Conservation (phyloP, 2,329 filamentous ascomycete species). For the Fusarium pseudograminearum region DNA sequence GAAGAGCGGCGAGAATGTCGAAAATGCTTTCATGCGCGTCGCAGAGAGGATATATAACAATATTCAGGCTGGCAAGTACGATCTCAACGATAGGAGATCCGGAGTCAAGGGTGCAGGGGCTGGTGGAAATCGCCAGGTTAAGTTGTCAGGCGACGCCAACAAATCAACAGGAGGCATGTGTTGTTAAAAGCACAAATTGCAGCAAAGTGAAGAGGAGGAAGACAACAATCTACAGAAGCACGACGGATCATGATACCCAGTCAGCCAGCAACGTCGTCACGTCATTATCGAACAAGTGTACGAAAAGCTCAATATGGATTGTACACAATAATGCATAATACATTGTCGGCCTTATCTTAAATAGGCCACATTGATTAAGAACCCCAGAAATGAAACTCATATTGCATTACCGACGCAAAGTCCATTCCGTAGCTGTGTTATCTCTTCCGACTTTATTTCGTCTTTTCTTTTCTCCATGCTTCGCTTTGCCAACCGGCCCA, state of each 20-base stretch:
- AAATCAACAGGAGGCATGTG: constrained; percentile 60
- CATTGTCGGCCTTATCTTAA: constrained; percentile 36
- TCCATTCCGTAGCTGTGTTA: constrained; percentile 39
- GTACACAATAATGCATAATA: constrained; percentile 53
- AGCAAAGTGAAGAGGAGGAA: constrained; percentile 22
- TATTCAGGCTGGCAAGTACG: constrained; percentile 94
- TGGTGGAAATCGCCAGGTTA: constrained; percentile 60
- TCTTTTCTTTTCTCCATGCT: constrained; percentile 36
- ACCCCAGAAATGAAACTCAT: constrained; percentile 42
- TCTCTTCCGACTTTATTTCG: constrained; percentile 41
- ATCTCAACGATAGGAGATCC: constrained; percentile 90
- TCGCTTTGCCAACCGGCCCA: constrained; percentile 42
- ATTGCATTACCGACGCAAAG: constrained; percentile 49
- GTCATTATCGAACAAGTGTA: constrained; percentile 45
- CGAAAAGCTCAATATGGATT: constrained; percentile 46
- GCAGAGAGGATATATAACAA: constrained; percentile 97
- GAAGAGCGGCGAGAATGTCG: constrained; percentile 94
- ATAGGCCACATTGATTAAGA: constrained; percentile 36
- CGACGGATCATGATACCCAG: constrained; percentile 51
- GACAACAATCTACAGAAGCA: constrained; percentile 37
- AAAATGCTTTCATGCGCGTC: constrained; percentile 91
- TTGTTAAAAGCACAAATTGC: constrained; percentile 55
- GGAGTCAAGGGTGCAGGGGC: constrained; percentile 83
- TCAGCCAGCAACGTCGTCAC: constrained; percentile 42
- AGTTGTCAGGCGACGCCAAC: constrained; percentile 57